Conservation (phyloP, 2,329 filamentous ascomycete genomes). For the Epichloe amarillans region DNA sequence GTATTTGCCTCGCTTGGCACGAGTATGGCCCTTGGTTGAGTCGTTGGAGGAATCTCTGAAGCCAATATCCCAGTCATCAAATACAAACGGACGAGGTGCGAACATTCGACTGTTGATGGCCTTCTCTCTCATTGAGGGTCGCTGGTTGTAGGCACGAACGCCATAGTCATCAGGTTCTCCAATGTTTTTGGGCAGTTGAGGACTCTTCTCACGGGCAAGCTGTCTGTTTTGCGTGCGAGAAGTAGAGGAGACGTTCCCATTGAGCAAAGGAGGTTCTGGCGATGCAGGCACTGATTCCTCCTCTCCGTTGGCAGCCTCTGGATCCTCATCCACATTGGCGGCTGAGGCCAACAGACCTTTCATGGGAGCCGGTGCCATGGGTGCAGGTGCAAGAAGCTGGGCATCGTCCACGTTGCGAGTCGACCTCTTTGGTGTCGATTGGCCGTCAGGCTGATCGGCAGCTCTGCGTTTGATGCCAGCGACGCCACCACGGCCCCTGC, state of each 20-base stretch:
- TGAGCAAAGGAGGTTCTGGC: conserved; percentile 20
- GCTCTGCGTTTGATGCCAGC: conserved; percentile 35
- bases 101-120: conserved; percentile 40
- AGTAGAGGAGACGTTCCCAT: conserved; percentile 13
- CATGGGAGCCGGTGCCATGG: conserved; percentile 18
- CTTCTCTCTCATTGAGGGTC: conserved; percentile 26
- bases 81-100: conserved; percentile 32
- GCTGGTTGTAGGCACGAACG: conserved; percentile 29
- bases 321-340: conserved; percentile 22
- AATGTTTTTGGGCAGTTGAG: conserved; percentile 24
- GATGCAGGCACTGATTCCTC: conserved; percentile 24
- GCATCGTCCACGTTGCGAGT: conserved; percentile 21
- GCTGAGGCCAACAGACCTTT: conserved; percentile 27
- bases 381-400: conserved; percentile 12
- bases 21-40: conserved; percentile 37
- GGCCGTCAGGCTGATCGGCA: conserved; percentile 34
- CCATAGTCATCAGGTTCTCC: conserved; percentile 38
- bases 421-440: conserved; percentile 35
- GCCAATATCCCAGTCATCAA: conserved; percentile 41
- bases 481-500: conserved; percentile 20
- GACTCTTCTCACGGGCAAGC: conserved; percentile 24
- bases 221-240: conserved; percentile 16
- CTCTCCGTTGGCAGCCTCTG: conserved; percentile 20
- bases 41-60: conserved; percentile 47
- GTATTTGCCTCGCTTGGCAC: conserved; percentile 38